Evolutionary conservation across 768 basidiomycete genomes (phyloP), one percentile per base, ranked within the genome.

Genomic region (Tylopilus felleus): DNA sequence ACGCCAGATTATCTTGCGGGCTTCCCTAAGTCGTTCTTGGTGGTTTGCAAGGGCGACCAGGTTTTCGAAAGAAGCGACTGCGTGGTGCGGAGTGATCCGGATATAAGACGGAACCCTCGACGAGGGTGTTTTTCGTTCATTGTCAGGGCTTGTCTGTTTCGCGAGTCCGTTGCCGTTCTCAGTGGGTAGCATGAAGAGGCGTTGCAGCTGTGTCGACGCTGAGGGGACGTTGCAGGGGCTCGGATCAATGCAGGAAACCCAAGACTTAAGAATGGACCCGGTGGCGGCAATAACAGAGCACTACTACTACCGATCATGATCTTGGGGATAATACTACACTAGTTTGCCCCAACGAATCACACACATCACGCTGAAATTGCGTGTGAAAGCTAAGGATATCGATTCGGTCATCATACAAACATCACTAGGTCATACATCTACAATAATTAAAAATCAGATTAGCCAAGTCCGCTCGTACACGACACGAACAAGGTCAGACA

Each of bases 1-100:
- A 13, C 88, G 76, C 88, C 90, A 90, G 4, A 93, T 82, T 70
- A 92, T 86, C 67, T 83, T 89, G 51, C 87, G 78, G 1, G 90
- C 88, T 51, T 83, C 84, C 56, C 72, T 79, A 29, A 93, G 74
- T 2, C 81, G 76, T 56, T 93, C 88, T 66, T 90, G 86, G 69
- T 88, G 83, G 70, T 92, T 91, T 5, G 91, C 92, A 51, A 94
- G 77, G 14, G 87, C 88, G 21, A 91, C 85, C 8, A 94, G 75
- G 64, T 89, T 90, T 66, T 93, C 90, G 60, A 93, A 93, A 0
- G 88, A 91, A 9, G 81, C 78, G 74, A 88, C 83, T 4, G 85
- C 80, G 33, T 75, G 71, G 14, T 64, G 61, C 74, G 83, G 84
- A 1, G 79, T 75, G 58, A 84, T 76, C 7, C 75, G 72, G 49